Evolutionary conservation across 2,329 filamentous ascomycete genomes (phyloP).

Genomic region (Trichophyton simii): DNA sequence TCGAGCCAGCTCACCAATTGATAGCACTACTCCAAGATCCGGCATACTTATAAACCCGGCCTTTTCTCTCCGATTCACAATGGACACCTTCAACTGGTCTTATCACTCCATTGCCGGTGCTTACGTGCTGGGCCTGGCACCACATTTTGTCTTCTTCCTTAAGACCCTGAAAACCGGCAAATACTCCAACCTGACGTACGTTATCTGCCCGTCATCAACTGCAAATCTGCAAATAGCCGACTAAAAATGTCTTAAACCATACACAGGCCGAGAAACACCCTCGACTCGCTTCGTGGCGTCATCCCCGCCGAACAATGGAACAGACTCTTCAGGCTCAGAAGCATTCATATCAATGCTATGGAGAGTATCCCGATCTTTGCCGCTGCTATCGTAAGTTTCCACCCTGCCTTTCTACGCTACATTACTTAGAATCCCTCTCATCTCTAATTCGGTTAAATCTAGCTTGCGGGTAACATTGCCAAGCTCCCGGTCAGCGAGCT

Average conservation of each 20-base stretch:
- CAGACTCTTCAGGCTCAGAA: conserved; percentile 19
- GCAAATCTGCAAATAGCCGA: not conserved
- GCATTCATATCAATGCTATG: conserved; percentile 26
- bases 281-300: conserved; percentile 19
- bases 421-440: not conserved
- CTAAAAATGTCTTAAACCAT: not conserved
- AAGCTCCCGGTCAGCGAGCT: conserved; percentile 21
- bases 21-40: not conserved
- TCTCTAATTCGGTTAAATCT: not conserved
- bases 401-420: not conserved
- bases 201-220: not conserved
- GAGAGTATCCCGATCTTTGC: conserved; percentile 26
- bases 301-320: conserved; percentile 16
- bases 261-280: conserved; percentile 23
- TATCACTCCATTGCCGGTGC: conserved; percentile 23
- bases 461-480: conserved; percentile 24
- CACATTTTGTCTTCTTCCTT: conserved; percentile 21
- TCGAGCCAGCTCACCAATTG: not conserved
- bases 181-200: conserved; percentile 21
- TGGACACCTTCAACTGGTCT: conserved; percentile 19
- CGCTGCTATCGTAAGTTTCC: conserved; percentile 22
- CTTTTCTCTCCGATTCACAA: conserved; percentile 5
- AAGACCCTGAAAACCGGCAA: conserved; percentile 22
- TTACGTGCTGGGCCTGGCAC: conserved; percentile 21
- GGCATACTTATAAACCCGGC: not conserved